phyloP scores from a whole-genome alignment of 495 filamentous ascomycete species.

The Penicillium roqueforti region DNA sequence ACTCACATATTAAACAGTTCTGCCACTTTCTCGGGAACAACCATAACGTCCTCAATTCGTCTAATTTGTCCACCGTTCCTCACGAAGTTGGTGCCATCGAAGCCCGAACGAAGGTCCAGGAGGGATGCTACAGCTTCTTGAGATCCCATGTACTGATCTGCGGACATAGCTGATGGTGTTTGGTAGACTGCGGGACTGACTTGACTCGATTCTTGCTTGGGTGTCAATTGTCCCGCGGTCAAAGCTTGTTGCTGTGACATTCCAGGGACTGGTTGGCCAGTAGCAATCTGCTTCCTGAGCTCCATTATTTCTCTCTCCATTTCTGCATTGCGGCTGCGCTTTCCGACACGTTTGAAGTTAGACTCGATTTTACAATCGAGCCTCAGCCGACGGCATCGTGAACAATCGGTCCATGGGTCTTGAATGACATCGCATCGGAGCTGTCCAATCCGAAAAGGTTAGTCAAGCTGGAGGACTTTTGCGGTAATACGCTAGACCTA shows the following conservation, averaged over 20 bases:
- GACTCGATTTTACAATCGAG: conserved; percentile 90
- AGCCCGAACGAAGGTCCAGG: conserved; percentile 63
- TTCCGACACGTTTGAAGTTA: conserved; percentile 90
- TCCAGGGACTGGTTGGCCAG: conserved; percentile 28
- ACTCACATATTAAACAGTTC: conserved; percentile 71
- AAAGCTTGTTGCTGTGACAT: conserved; percentile 46
- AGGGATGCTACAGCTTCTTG: conserved; percentile 82
- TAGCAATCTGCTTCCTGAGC: conserved; percentile 64
- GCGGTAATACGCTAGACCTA: conserved; percentile 33
- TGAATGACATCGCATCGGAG: conserved; percentile 87
- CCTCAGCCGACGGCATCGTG: conserved; percentile 77
- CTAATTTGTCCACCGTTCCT: conserved; percentile 45
- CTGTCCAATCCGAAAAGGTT: conserved; percentile 37
- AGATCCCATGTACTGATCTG: conserved; percentile 67
- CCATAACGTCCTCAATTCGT: conserved; percentile 66
- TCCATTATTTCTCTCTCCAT: conserved; percentile 71
- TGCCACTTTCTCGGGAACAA: conserved; percentile 65
- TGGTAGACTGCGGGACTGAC: conserved; percentile 42
- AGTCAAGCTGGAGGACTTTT: conserved; percentile 3
- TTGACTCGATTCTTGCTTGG: conserved; percentile 49
- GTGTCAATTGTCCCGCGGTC: conserved; percentile 47
- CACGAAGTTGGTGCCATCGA: conserved; percentile 45
- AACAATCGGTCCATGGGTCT: conserved; percentile 77
- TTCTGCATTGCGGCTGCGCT: conserved; percentile 84
- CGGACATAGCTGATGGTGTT: conserved; percentile 41